These are phyloP conservation scores for Bruguiera sexangula DNA, from an alignment of 345 rosid genomes.

Conservation along the genomic window DNA sequence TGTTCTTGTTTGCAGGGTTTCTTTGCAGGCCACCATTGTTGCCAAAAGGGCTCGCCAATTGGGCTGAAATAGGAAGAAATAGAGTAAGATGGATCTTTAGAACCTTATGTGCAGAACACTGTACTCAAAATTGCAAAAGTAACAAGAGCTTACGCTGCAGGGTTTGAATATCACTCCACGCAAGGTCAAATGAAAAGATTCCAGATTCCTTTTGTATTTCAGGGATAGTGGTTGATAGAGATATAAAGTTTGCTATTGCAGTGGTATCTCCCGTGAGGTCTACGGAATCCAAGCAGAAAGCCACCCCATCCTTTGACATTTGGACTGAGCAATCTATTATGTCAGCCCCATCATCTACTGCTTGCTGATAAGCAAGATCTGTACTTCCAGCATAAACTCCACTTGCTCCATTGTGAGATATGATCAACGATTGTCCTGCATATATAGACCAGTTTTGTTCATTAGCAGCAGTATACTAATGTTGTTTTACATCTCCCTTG, in stretches of 20 bases:
- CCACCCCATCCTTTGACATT: conserved; percentile 77
- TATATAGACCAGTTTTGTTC: background rate
- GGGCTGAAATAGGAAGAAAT: conserved; percentile 51
- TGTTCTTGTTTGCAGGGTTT: conserved; percentile 62
- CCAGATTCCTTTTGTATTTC: conserved; percentile 62
- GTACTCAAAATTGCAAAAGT: background rate
- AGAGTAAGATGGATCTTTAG: background rate
- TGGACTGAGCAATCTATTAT: conserved; percentile 80
- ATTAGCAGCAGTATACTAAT: background rate
- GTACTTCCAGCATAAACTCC: conserved; percentile 79
- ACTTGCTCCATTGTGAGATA: conserved; percentile 84
- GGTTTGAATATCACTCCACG: conserved; percentile 82
- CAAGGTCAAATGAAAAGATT: conserved; percentile 79
- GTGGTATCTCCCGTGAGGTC: conserved; percentile 62
- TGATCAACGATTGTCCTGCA: conserved; percentile 47
- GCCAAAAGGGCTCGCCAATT: conserved; percentile 54
- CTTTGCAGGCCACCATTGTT: conserved; percentile 29
- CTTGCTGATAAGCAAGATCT: conserved; percentile 79
- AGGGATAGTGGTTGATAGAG: conserved; percentile 48
- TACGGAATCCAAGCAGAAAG: conserved; percentile 64
- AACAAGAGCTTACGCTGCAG: conserved; percentile 49
- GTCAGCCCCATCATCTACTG: conserved; percentile 70
- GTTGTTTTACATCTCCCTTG: background rate
- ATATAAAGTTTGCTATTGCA: conserved; percentile 50
- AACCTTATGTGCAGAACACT: background rate